Conservation (phyloP, 805 yeast species). For the Wickerhamomyces bovis region DNA sequence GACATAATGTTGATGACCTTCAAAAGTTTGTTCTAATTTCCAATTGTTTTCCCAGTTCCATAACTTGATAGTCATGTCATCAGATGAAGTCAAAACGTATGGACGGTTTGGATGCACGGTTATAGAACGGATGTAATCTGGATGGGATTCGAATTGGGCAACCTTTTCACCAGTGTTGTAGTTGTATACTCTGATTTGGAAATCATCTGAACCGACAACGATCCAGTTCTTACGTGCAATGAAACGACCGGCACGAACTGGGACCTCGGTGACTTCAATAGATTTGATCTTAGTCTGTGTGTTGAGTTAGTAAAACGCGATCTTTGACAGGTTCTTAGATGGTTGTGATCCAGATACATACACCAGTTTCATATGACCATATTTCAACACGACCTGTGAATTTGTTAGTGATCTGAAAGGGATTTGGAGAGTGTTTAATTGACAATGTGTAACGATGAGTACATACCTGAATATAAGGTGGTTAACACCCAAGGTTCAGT, state of each 20-base stretch:
- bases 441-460: not conserved
- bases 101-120: slow-evolving; percentile 95
- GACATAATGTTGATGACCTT: slow-evolving; percentile 93
- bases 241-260: slow-evolving; percentile 92
- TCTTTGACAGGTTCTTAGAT: not conserved
- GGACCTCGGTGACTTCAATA: slow-evolving; percentile 91
- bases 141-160: slow-evolving; percentile 95
- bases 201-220: slow-evolving; percentile 93
- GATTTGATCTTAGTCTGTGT: slow-evolving; percentile 66
- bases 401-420: not conserved
- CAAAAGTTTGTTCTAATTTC: slow-evolving; percentile 84
- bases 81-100: slow-evolving; percentile 80
- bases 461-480: slow-evolving; percentile 81
- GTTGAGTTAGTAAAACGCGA: slow-evolving; percentile 4
- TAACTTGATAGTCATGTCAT: slow-evolving; percentile 83
- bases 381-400: slow-evolving; percentile 58
- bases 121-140: slow-evolving; percentile 89
- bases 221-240: slow-evolving; percentile 97
- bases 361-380: slow-evolving; percentile 86
- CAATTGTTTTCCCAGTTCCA: slow-evolving; percentile 98
- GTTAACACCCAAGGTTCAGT: slow-evolving; percentile 95
- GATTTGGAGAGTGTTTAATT: not conserved
- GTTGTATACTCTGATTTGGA: slow-evolving; percentile 87
- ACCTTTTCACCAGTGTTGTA: slow-evolving; percentile 94
- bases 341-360: slow-evolving; percentile 7